phyloP scores from a whole-genome alignment of 305 asterid genomes.

The Fraxinus albicans region DNA sequence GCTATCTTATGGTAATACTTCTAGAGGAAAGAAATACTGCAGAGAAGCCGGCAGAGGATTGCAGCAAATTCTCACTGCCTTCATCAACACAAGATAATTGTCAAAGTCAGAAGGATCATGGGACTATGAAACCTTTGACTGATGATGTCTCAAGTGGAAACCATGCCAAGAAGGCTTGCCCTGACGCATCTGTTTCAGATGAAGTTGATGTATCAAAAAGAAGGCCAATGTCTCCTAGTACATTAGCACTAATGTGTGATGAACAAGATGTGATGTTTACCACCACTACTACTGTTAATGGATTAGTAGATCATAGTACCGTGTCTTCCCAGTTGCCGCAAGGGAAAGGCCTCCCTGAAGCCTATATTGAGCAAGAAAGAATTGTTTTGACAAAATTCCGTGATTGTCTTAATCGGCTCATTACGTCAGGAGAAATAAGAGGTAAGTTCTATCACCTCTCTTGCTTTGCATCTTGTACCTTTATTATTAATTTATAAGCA shows the following conservation, averaged over 20 bases:
- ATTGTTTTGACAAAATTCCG: slow-evolving; percentile 80
- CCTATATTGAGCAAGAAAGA: slow-evolving; percentile 86
- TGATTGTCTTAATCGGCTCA: slow-evolving; percentile 88
- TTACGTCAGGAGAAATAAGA: slow-evolving; percentile 83
- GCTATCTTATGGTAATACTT: slow-evolving; percentile 24
- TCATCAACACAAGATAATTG: slow-evolving; percentile 47
- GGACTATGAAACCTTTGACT: slow-evolving; percentile 34
- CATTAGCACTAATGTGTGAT: slow-evolving; percentile 94
- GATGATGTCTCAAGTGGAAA: slow-evolving; percentile 37
- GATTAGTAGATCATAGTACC: slow-evolving; percentile 39
- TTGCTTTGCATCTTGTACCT: slow-evolving; percentile 19
- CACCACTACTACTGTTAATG: slow-evolving; percentile 51
- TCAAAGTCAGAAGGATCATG: slow-evolving; percentile 44
- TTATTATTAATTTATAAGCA: neutral
- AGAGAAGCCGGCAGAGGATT: slow-evolving; percentile 45
- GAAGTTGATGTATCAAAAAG: slow-evolving; percentile 63
- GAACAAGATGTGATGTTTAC: slow-evolving; percentile 77
- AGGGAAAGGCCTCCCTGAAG: slow-evolving; percentile 59
- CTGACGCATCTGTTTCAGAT: slow-evolving; percentile 58
- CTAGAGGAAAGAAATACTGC: slow-evolving; percentile 54
- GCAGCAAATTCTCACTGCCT: slow-evolving; percentile 40
- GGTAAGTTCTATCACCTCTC: slow-evolving; percentile 47
- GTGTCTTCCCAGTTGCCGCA: slow-evolving; percentile 48
- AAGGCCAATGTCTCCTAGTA: slow-evolving; percentile 93
- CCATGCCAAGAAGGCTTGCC: slow-evolving; percentile 43